Conservation (phyloP, 768 basidiomycete genomes). For the Neoboletus magnificus region DNA sequence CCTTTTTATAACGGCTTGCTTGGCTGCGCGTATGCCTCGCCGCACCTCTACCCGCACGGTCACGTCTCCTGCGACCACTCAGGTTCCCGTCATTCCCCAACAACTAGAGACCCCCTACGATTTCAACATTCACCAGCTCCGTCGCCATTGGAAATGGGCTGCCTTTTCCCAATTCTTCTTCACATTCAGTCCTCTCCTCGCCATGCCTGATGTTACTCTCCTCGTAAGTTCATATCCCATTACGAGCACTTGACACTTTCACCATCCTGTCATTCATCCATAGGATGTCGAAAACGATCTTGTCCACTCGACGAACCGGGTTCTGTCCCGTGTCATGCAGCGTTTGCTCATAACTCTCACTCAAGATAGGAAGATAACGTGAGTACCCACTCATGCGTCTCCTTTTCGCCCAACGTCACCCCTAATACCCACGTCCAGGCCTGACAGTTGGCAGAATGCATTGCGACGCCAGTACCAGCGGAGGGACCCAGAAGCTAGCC, state of each 20-base stretch:
- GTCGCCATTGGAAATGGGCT: constrained; percentile 91
- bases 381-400: constrained; percentile 33
- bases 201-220: constrained; percentile 67
- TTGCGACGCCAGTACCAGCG: constrained; percentile 76
- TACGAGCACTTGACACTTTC: neutral
- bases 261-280: constrained; percentile 10
- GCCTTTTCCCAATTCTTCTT: constrained; percentile 88
- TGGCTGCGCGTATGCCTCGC: constrained; percentile 53
- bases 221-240: constrained; percentile 40
- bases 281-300: constrained; percentile 83
- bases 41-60: constrained; percentile 44
- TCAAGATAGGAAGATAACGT: constrained; percentile 80
- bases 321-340: constrained; percentile 72
- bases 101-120: constrained; percentile 29
- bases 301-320: constrained; percentile 51
- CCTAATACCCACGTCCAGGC: constrained; percentile 36
- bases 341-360: constrained; percentile 70
- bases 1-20: constrained; percentile 35
- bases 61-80: constrained; percentile 31
- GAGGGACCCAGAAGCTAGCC: constrained; percentile 67
- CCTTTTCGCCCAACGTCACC: constrained; percentile 15
- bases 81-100: constrained; percentile 25
- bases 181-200: constrained; percentile 74
- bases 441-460: constrained; percentile 75
- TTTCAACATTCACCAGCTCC: constrained; percentile 50